Evolutionary conservation across 2,329 filamentous ascomycete species (phyloP).

Genomic region (Fonsecaea multimorphosa): DNA sequence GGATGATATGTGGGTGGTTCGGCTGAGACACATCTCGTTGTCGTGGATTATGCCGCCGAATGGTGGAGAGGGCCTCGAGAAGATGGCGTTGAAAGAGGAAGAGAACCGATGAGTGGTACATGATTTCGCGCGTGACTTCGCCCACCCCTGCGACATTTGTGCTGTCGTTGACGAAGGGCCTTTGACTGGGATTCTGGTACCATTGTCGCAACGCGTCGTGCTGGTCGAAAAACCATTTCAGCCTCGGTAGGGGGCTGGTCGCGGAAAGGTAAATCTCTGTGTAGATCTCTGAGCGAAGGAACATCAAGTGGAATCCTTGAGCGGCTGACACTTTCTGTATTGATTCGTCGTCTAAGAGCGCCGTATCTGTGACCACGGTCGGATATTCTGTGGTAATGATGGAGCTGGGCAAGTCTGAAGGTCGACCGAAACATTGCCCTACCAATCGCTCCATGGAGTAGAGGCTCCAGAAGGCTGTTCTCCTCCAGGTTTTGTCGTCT

Average conservation of each 20-base stretch:
- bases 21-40: not conserved
- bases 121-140: conserved; percentile 10
- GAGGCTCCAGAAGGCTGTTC: conserved; percentile 19
- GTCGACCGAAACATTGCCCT: conserved; percentile 19
- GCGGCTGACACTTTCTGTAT: conserved; percentile 8
- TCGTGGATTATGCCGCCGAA: conserved; percentile 4
- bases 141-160: conserved; percentile 1
- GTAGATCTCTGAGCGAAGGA: conserved; percentile 13
- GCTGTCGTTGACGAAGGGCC: not conserved
- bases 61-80: conserved; percentile 10
- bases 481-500: conserved; percentile 9
- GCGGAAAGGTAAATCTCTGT: conserved; percentile 7
- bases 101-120: conserved; percentile 17
- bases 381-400: conserved; percentile 22
- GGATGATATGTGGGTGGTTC: not conserved
- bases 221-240: conserved; percentile 5
- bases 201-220: conserved; percentile 9
- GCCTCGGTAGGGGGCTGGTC: not conserved
- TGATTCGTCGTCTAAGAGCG: conserved; percentile 6
- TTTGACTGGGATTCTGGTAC: conserved; percentile 13
- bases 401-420: conserved; percentile 16
- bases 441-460: conserved; percentile 19
- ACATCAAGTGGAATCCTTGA: conserved; percentile 15
- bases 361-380: conserved; percentile 1
- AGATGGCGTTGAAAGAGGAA: conserved; percentile 19